These are phyloP conservation scores for Fraxinus paxiana DNA, from an alignment of 305 asterid genomes.

Conservation along the genomic window DNA sequence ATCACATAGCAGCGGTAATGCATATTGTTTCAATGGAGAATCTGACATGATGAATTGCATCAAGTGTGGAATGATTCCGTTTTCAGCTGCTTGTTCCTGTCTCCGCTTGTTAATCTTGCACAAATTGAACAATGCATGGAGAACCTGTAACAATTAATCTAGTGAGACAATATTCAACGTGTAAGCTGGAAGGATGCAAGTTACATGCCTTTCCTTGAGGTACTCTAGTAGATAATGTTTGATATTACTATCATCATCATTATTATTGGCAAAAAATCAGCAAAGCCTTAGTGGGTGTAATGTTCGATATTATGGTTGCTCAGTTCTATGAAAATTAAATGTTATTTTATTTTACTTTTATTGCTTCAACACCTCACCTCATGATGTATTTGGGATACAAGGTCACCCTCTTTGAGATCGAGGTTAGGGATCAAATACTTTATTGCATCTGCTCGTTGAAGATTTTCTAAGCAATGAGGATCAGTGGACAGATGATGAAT, in stretches of 20 bases:
- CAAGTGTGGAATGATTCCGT: slow-evolving; percentile 96
- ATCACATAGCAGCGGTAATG: slow-evolving; percentile 92
- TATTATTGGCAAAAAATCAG: not conserved
- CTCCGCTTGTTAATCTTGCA: slow-evolving; percentile 98
- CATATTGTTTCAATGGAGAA: slow-evolving; percentile 87
- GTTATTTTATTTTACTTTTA: not conserved
- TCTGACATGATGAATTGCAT: slow-evolving; percentile 85
- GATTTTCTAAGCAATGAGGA: slow-evolving; percentile 93
- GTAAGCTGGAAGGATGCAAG: not conserved
- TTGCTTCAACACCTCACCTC: slow-evolving; percentile 55
- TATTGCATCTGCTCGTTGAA: slow-evolving; percentile 97
- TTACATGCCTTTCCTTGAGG: not conserved
- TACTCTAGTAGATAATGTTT: not conserved
- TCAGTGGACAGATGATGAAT: slow-evolving; percentile 91
- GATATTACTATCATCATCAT: not conserved
- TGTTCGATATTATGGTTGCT: not conserved
- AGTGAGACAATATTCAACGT: slow-evolving; percentile 28
- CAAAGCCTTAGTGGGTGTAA: not conserved
- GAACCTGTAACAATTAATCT: slow-evolving; percentile 60
- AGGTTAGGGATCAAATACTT: slow-evolving; percentile 95
- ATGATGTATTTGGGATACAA: slow-evolving; percentile 84
- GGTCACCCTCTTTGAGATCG: slow-evolving; percentile 90
- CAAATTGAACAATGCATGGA: slow-evolving; percentile 88
- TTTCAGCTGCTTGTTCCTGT: slow-evolving; percentile 98
- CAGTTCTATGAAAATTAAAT: not conserved